Evolutionary conservation across 352 stramenopile species (phyloP).

Genomic region (Peronospora tabacina): DNA sequence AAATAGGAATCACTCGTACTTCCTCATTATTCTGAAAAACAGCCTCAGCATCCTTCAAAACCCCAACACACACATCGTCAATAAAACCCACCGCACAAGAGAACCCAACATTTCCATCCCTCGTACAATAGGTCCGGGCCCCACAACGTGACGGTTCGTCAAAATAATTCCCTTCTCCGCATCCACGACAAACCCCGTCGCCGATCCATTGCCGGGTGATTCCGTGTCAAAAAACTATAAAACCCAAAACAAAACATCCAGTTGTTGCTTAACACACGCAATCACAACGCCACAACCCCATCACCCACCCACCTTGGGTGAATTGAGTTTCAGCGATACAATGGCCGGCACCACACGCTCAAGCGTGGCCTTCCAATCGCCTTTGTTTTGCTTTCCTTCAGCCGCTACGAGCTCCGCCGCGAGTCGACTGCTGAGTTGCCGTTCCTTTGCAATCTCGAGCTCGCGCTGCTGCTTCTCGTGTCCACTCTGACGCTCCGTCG

Average conservation of each 20-base stretch:
- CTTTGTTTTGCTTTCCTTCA: conserved; percentile 55
- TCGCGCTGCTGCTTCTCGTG: conserved; percentile 54
- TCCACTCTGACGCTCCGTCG: conserved; percentile 33
- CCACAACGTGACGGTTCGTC: conserved; percentile 90
- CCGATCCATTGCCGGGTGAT: conserved; percentile 77
- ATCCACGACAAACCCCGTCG: conserved; percentile 91
- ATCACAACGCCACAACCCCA: background rate
- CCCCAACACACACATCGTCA: background rate
- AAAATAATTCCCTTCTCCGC: conserved; percentile 88
- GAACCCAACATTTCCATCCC: background rate
- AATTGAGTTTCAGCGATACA: conserved; percentile 85
- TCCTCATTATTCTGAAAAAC: conserved; percentile 93
- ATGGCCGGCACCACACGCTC: conserved; percentile 81
- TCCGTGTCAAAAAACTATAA: conserved; percentile 87
- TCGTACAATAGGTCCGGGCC: conserved; percentile 73
- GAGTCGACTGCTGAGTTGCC: conserved; percentile 54
- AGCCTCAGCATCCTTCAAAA: conserved; percentile 70
- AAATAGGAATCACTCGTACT: conserved; percentile 87
- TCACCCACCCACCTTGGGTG: conserved; percentile 47
- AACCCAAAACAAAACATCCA: conserved; percentile 9
- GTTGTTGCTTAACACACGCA: conserved; percentile 3
- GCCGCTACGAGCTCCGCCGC: conserved; percentile 58
- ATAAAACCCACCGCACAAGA: background rate
- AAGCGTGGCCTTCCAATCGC: conserved; percentile 80
- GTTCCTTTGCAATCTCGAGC: conserved; percentile 53